These are phyloP conservation scores for Peronospora farinosa DNA, from an alignment of 352 stramenopile genomes.

Conservation along the genomic window DNA sequence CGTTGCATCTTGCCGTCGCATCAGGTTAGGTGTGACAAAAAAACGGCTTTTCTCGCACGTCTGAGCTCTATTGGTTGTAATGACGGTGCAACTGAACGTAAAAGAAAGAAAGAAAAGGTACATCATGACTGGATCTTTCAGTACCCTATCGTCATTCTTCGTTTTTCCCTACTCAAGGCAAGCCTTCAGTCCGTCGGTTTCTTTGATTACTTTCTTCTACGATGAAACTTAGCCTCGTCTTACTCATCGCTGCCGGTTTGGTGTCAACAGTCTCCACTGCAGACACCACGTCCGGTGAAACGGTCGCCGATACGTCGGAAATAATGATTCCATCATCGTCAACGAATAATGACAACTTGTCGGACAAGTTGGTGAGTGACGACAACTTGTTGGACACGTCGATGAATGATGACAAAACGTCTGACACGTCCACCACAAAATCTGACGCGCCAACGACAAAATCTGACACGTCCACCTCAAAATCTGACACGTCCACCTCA, in stretches of 20 bases:
- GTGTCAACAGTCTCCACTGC: slow-evolving; percentile 13
- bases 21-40: no score
- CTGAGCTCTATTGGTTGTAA: no score
- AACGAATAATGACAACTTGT: no score
- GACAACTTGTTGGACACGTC: no score
- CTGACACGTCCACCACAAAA: no score
- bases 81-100: no score
- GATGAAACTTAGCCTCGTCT: slow-evolving; percentile 28
- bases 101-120: no score
- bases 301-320: neutral
- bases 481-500: neutral
- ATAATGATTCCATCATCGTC: neutral
- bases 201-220: neutral
- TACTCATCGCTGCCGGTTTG: slow-evolving; percentile 12
- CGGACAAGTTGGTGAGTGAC: neutral
- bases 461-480: slow-evolving; percentile 2
- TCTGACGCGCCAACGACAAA: neutral
- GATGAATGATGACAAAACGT: neutral
- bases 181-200: slow-evolving; percentile 16
- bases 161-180: slow-evolving; percentile 30
- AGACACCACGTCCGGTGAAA: neutral
- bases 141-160: slow-evolving; percentile 14
- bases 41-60: no score
- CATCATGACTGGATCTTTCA: no score
- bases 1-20: no score